Percentiles rank a stretch among this genome's conserved stretches.
phyloP scores from a whole-genome alignment of 2,329 filamentous ascomycete species.

The Botryotinia narcissicola region DNA sequence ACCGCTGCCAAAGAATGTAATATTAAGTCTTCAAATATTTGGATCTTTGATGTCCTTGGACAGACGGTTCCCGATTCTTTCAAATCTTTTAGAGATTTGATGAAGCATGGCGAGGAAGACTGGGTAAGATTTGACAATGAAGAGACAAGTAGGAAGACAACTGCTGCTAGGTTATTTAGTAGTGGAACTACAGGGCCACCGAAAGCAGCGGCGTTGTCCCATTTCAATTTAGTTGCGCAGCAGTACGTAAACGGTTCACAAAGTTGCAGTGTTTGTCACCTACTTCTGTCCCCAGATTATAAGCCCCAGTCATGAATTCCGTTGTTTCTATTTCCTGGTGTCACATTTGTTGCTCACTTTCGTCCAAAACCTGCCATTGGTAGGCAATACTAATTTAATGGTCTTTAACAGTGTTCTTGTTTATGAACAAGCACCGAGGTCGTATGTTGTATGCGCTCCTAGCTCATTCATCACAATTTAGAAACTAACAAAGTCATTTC shows the following conservation, averaged over 20 bases:
- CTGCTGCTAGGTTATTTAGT: conserved; percentile 45
- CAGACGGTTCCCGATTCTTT: conserved; percentile 29
- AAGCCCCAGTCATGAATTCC: too few species aligned
- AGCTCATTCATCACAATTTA: conserved; percentile 30
- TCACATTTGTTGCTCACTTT: too few species aligned
- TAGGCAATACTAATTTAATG: neutral
- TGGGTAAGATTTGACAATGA: conserved; percentile 34
- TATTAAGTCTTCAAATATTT: conserved; percentile 33
- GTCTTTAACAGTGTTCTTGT: conserved; percentile 37
- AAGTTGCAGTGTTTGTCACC: too few species aligned
- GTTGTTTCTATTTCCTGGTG: too few species aligned
- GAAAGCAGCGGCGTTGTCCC: conserved; percentile 43
- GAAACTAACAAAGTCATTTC: conserved; percentile 33
- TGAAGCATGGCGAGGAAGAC: conserved; percentile 31
- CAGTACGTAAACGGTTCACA: conserved; percentile 19
- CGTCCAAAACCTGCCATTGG: neutral
- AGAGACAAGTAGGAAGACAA: conserved; percentile 37
- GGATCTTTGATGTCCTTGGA: conserved; percentile 31
- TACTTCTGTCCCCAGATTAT: too few species aligned
- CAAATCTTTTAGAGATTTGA: conserved; percentile 28
- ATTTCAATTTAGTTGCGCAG: conserved; percentile 41
- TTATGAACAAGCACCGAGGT: conserved; percentile 51
- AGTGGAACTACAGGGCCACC: conserved; percentile 59
- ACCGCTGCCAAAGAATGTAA: conserved; percentile 33
- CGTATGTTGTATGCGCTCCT: conserved; percentile 57